Base-by-base conservation (phyloP, 2,329 filamentous ascomycete genomes). In the Fusarium agapanthi region DNA sequence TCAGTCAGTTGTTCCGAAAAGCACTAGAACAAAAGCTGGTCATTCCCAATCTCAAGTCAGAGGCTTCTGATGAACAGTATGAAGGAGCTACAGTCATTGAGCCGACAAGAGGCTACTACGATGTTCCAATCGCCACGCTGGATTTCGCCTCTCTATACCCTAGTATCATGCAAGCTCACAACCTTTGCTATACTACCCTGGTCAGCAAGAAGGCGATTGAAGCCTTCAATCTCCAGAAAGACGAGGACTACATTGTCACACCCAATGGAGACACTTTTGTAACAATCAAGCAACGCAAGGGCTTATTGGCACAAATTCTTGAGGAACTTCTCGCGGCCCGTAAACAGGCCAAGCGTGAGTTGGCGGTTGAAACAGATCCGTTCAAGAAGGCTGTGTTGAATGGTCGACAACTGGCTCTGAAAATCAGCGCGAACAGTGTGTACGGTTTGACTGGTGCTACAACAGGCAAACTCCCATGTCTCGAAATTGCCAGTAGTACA, bases 141-240 rank as follows among this genome's bases (percentile, higher is more conserved):
- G 96, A 99, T 94, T 99, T 99, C 76, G 96, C 96, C 11, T 98
- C 96, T 37, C 91, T 99, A 72, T 99, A 99, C 77, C 96, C 96
- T 28, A 98, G 95, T 85, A 99, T 99, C 79, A 99, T 99, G 81
- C 95, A 98, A 83, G 96, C 96, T 2, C 96, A 99, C 84, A 99
- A 99, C 76, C 89, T 99, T 28, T 99, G 96, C 82, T 99, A 99
- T 81, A 99, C 96, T 0, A 99, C 96, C 0, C 86, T 98, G 37
- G 84, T 98, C 80, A 79, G 79, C 63, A 94, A 94, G 81, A 89
- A 85, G 34, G 91, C 89, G 2, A 88, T 97, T 9, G 93, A 97
- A 67, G 93, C 91, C 67, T 88, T 96, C 43, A 86, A 88, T 4
- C 84, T 98, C 65, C 90, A 91, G 78, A 95, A 97, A 81, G 95